Percentiles rank a stretch among this genome's conserved stretches.
Conservation (phyloP, 805 yeast species). For the Candida schatavii region DNA sequence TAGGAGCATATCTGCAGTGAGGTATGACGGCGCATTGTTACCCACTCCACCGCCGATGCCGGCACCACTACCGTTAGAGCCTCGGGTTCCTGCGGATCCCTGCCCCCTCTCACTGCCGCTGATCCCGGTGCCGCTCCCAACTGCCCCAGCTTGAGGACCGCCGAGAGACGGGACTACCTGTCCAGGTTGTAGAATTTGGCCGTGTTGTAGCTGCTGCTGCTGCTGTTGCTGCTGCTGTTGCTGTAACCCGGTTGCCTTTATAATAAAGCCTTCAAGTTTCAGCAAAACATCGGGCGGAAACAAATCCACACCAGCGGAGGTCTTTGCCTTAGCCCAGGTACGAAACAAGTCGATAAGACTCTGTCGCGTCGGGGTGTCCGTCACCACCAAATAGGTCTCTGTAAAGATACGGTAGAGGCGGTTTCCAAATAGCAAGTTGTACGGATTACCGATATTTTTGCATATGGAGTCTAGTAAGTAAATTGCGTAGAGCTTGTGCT, state of each 20-base stretch:
- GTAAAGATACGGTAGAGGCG: conserved; percentile 35
- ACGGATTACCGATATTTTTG: conserved; percentile 44
- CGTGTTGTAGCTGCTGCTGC: conserved; percentile 1
- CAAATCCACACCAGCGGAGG: conserved; percentile 31
- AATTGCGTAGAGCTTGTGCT: conserved; percentile 33
- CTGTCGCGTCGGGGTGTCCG: conserved; percentile 39
- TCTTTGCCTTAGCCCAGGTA: conserved; percentile 37
- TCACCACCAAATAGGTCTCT: conserved; percentile 37
- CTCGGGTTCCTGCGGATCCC: not conserved
- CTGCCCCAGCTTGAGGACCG: not conserved
- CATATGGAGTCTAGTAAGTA: conserved; percentile 42
- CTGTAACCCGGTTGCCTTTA: conserved; percentile 31
- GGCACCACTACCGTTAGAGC: not conserved
- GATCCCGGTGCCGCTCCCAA: too few species aligned
- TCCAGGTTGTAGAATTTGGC: not conserved
- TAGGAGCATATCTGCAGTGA: conserved; percentile 29
- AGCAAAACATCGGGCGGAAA: conserved; percentile 28
- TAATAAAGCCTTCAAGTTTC: conserved; percentile 38
- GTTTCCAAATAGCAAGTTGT: conserved; percentile 34
- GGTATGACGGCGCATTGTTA: not conserved
- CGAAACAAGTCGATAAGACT: conserved; percentile 38
- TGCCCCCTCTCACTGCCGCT: not conserved
- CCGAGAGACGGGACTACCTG: not conserved
- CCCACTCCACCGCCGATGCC: not conserved
- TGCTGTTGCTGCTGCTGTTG: conserved; percentile 8